Evolutionary conservation across 768 basidiomycete species (phyloP).

Genomic region (Leccinum rimulosum): DNA sequence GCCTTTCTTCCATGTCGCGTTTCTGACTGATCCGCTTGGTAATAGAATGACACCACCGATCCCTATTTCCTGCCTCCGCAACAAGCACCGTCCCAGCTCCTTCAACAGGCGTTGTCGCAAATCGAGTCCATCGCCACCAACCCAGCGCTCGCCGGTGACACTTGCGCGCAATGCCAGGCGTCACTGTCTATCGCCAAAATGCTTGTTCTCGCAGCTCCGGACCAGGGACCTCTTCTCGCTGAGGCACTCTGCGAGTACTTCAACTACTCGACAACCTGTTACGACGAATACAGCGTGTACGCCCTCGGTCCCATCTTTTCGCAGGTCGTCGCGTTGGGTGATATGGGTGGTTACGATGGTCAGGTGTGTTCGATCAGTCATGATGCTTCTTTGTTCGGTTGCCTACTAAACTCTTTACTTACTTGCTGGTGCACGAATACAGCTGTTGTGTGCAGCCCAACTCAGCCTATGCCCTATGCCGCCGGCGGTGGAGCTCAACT

Average conservation of each 20-base stretch:
- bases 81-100: slow-evolving; percentile 34
- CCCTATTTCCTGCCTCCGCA: slow-evolving; percentile 42
- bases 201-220: slow-evolving; percentile 41
- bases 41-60: slow-evolving; percentile 42
- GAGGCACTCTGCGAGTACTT: slow-evolving; percentile 44
- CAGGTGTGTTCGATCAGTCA: slow-evolving; percentile 31
- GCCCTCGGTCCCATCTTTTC: slow-evolving; percentile 44
- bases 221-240: slow-evolving; percentile 40
- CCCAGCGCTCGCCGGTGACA: slow-evolving; percentile 35
- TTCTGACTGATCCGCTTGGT: neutral
- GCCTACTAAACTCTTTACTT: neutral
- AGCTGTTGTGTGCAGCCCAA: slow-evolving; percentile 38
- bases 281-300: slow-evolving; percentile 30
- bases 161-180: slow-evolving; percentile 41
- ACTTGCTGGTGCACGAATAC: neutral
- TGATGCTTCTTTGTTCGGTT: neutral
- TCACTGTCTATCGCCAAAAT: slow-evolving; percentile 41
- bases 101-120: slow-evolving; percentile 38
- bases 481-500: slow-evolving; percentile 40
- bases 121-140: slow-evolving; percentile 38
- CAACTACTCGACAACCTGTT: slow-evolving; percentile 37
- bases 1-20: neutral
- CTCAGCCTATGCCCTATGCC: slow-evolving; percentile 38
- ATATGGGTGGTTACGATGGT: slow-evolving; percentile 49
- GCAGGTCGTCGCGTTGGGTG: slow-evolving; percentile 46